Conservation (phyloP, 192 early-diverging fungal species). For the Coemansia sp. region DNA sequence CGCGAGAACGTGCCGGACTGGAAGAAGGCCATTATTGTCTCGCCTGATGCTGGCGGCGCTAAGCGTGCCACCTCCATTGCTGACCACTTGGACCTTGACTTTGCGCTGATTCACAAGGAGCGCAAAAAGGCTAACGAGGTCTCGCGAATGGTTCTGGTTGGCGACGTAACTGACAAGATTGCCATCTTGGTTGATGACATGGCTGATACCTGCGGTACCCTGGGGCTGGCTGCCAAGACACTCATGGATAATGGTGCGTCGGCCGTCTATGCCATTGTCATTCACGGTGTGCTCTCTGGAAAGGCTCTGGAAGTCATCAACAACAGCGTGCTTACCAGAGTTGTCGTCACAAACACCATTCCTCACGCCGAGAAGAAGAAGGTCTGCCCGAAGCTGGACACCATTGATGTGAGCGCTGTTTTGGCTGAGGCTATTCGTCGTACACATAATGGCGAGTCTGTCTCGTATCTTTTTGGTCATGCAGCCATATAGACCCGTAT, state of each 20-base stretch:
- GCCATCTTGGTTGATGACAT: conserved; percentile 98
- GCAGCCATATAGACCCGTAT: conserved; percentile 25
- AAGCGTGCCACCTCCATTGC: conserved; percentile 94
- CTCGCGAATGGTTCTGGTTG: conserved; percentile 92
- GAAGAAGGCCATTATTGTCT: conserved; percentile 91
- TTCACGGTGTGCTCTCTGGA: conserved; percentile 92
- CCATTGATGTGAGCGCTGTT: conserved; percentile 80
- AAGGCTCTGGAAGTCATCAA: conserved; percentile 90
- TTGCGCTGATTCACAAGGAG: conserved; percentile 99
- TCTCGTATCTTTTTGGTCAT: conserved; percentile 64
- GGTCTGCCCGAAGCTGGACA: conserved; percentile 77
- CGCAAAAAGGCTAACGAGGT: conserved; percentile 88
- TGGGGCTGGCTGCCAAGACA: conserved; percentile 85
- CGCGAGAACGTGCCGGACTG: conserved; percentile 85
- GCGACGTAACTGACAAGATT: conserved; percentile 87
- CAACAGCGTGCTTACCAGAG: conserved; percentile 69
- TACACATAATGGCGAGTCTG: conserved; percentile 73
- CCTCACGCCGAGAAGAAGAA: conserved; percentile 81
- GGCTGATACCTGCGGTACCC: conserved; percentile 94
- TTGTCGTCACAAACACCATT: conserved; percentile 84
- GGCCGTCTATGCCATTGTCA: conserved; percentile 94
- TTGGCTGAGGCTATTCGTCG: conserved; percentile 76
- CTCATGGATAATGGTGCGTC: conserved; percentile 88
- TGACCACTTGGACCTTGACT: conserved; percentile 91
- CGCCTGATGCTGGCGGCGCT: conserved; percentile 96